Conservation (phyloP, 2,329 filamentous ascomycete genomes). For the Trichoderma sp. region DNA sequence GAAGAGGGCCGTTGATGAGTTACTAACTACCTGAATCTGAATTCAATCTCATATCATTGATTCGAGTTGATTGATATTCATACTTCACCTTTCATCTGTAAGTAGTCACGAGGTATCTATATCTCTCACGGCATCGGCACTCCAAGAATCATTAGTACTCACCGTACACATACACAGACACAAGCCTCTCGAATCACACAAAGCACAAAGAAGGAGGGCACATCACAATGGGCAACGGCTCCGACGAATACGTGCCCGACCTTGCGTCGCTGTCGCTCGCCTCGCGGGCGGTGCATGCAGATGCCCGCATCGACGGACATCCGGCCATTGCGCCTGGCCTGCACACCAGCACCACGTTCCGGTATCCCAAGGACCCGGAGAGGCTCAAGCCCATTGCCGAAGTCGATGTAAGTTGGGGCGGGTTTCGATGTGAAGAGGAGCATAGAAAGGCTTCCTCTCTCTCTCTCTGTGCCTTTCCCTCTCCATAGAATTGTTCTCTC, state of each 20-base stretch:
- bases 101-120: background rate
- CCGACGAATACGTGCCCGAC: conserved; percentile 18
- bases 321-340: conserved; percentile 84
- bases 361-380: conserved; percentile 73
- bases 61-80: no score
- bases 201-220: background rate
- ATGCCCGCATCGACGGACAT: conserved; percentile 73
- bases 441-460: background rate
- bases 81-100: background rate
- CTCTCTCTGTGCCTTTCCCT: no score
- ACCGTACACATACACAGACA: background rate
- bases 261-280: conserved; percentile 52
- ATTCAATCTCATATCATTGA: background rate
- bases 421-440: no score
- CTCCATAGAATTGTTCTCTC: no score
- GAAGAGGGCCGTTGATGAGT: background rate
- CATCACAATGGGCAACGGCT: conserved; percentile 13
- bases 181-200: background rate
- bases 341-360: conserved; percentile 89
- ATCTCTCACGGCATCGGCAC: no score
- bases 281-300: conserved; percentile 78
- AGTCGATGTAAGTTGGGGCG: conserved; percentile 53
- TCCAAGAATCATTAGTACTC: background rate
- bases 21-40: background rate
- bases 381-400: conserved; percentile 50